Percentiles rank a stretch among this genome's conserved stretches.
phyloP scores from a whole-genome alignment of 176 grass and related monocot species.

The Paspalum notatum region DNA sequence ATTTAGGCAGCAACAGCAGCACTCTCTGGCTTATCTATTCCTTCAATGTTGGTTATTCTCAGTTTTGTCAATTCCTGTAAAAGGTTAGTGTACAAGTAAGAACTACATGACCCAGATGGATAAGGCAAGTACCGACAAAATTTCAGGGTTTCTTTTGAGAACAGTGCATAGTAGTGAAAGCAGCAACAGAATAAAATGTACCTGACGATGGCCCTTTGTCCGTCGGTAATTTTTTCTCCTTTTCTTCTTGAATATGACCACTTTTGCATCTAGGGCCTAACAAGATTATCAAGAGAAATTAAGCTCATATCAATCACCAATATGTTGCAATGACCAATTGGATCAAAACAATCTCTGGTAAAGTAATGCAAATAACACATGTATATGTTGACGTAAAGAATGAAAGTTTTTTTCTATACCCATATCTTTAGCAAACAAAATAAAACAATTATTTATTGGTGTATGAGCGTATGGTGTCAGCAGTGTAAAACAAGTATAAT shows the following conservation, averaged over 20 bases:
- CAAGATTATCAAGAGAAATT: conserved; percentile 17
- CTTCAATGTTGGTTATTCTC: conserved; percentile 91
- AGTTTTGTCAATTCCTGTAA: conserved; percentile 93
- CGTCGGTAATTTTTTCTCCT: conserved; percentile 96
- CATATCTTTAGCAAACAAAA: background rate
- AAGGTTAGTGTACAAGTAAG: conserved; percentile 41
- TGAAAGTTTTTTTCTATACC: background rate
- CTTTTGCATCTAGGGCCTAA: conserved; percentile 94
- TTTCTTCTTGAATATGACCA: conserved; percentile 99
- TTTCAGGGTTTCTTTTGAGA: background rate
- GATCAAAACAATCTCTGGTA: conserved; percentile 21
- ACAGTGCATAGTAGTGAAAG: background rate
- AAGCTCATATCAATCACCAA: conserved; percentile 13
- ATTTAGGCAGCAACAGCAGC: conserved; percentile 63
- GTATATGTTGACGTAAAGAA: background rate
- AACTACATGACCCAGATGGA: conserved; percentile 20
- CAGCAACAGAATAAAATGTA: conserved; percentile 27
- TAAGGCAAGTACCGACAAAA: background rate
- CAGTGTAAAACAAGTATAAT: background rate
- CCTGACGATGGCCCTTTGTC: conserved; percentile 97
- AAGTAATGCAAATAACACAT: background rate
- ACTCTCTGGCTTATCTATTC: conserved; percentile 65
- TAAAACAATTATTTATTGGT: background rate
- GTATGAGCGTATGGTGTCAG: background rate
- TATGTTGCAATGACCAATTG: background rate